phyloP scores from a whole-genome alignment of 257 asterid species.

The Anisodus acutangulus region DNA sequence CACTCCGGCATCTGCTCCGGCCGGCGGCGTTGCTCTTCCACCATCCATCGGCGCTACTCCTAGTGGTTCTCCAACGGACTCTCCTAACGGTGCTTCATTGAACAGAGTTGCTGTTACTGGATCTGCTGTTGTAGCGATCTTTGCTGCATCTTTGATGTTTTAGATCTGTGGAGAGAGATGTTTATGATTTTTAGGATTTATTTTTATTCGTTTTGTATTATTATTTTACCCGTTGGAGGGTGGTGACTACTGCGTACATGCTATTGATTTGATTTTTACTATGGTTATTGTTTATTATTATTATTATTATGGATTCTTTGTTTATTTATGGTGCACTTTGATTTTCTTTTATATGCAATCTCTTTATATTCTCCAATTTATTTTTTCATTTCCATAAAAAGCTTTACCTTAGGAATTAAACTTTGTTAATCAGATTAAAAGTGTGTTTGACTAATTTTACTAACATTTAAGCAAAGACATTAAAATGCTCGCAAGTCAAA shows the following conservation, averaged over 20 bases:
- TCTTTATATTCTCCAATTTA: neutral
- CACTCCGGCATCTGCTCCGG: slow-evolving; percentile 40
- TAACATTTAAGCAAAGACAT: no score
- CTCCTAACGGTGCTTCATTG: slow-evolving; percentile 47
- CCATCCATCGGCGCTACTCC: slow-evolving; percentile 50
- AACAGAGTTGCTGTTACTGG: slow-evolving; percentile 56
- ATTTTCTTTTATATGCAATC: neutral
- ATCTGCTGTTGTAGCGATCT: slow-evolving; percentile 49
- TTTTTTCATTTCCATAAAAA: neutral
- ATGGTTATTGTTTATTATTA: slow-evolving; percentile 22
- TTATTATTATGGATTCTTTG: slow-evolving; percentile 4
- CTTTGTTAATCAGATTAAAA: no score
- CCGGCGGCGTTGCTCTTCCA: slow-evolving; percentile 32
- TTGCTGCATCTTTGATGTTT: slow-evolving; percentile 50
- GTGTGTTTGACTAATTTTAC: no score
- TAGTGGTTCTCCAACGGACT: slow-evolving; percentile 33
- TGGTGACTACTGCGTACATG: slow-evolving; percentile 5
- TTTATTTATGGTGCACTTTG: neutral
- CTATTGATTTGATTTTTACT: slow-evolving; percentile 33
- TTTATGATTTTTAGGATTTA: slow-evolving; percentile 7
- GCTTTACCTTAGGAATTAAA: neutral
- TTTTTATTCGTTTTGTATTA: neutral
- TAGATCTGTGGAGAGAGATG: slow-evolving; percentile 35
- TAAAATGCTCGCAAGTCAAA: no score
- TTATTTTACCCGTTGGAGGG: neutral